Percentiles rank a stretch among this genome's conserved stretches.
Evolutionary conservation across 202 grass and related monocot species (phyloP).

Genomic region (Dendrocalamus latiflorus): DNA sequence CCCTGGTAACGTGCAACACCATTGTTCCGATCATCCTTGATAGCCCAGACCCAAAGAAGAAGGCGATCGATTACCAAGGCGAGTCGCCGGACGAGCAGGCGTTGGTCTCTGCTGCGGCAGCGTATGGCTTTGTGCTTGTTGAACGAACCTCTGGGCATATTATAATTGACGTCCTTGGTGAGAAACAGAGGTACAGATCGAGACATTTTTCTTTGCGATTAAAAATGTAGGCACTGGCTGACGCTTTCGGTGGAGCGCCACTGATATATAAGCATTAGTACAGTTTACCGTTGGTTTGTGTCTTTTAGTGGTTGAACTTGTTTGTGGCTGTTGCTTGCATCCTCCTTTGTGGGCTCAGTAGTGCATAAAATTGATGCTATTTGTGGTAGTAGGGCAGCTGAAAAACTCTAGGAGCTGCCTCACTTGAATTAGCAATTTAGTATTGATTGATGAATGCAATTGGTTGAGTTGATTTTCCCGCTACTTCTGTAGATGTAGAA

Average conservation of each 20-base stretch:
- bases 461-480: background rate
- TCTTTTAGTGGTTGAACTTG: conserved; percentile 4
- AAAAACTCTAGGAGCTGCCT: conserved; percentile 15
- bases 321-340: conserved; percentile 25
- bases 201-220: conserved; percentile 2
- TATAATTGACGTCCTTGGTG: conserved; percentile 70
- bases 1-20: conserved; percentile 82
- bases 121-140: conserved; percentile 76
- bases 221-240: background rate
- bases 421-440: conserved; percentile 9
- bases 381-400: background rate
- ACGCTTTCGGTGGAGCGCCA: background rate
- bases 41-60: conserved; percentile 40
- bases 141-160: conserved; percentile 78
- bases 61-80: conserved; percentile 77
- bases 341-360: background rate
- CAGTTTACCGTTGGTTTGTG: background rate
- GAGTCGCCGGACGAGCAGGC: conserved; percentile 96
- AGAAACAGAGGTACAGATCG: conserved; percentile 69
- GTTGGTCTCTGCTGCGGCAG: conserved; percentile 67
- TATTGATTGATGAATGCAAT: background rate
- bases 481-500: background rate
- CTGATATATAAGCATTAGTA: conserved; percentile 9
- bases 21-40: conserved; percentile 60
- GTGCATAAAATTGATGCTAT: background rate